These are phyloP conservation scores for Jimgerdemannia lactiflua DNA, from an alignment of 192 early-diverging fungal species.

Conservation along the genomic window DNA sequence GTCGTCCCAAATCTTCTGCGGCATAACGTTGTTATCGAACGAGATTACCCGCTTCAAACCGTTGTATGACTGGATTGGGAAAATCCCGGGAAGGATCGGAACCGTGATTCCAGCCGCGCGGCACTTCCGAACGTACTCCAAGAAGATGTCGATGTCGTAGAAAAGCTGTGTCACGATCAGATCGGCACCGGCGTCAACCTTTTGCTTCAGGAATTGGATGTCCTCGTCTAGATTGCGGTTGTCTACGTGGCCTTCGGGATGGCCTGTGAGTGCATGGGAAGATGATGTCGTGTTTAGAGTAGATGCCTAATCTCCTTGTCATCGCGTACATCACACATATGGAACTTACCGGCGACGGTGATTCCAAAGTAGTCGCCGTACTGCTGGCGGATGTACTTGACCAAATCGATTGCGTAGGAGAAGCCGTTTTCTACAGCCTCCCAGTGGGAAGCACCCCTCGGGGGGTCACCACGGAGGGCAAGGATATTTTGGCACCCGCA, in stretches of 20 bases:
- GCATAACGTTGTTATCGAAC: constrained; percentile 85
- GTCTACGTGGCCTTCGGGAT: constrained; percentile 93
- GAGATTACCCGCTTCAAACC: constrained; percentile 93
- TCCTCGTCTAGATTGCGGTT: constrained; percentile 74
- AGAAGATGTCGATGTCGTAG: constrained; percentile 86
- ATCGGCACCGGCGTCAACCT: constrained; percentile 92
- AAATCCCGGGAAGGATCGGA: constrained; percentile 92
- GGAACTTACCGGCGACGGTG: constrained; percentile 76
- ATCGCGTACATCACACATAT: constrained; percentile 3
- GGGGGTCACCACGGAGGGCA: constrained; percentile 94
- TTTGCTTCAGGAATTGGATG: constrained; percentile 76
- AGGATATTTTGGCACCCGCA: constrained; percentile 97
- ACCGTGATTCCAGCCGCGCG: constrained; percentile 74
- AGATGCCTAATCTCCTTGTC: not conserved
- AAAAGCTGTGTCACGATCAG: constrained; percentile 95
- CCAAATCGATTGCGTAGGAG: constrained; percentile 84
- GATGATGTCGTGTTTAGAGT: not conserved
- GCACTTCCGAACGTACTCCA: constrained; percentile 76
- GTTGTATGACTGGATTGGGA: constrained; percentile 94
- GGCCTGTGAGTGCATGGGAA: constrained; percentile 25
- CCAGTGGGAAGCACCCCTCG: constrained; percentile 80
- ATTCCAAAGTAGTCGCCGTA: constrained; percentile 97
- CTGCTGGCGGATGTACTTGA: constrained; percentile 82
- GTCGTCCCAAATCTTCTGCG: constrained; percentile 75
- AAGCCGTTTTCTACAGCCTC: constrained; percentile 84